A percentile compares a stretch with the other conserved stretches of the same genome.
Evolutionary conservation across 129 eudicot genomes (phyloP).

Genomic region (Flaveria robusta): DNA sequence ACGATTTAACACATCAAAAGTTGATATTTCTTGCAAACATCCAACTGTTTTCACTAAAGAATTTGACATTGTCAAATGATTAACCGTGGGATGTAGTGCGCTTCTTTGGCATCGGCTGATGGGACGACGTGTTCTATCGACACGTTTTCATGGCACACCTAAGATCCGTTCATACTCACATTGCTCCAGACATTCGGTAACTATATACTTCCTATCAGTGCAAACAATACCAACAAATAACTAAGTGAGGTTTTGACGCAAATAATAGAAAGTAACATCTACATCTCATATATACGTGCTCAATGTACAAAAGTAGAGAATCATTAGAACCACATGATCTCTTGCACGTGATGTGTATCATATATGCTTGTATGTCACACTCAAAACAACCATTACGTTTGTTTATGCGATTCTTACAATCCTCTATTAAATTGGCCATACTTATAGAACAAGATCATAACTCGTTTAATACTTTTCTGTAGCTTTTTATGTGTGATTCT

Average conservation of each 20-base stretch:
- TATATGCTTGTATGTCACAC: no score
- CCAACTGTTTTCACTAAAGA: background rate
- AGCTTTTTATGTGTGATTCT: background rate
- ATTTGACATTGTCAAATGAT: background rate
- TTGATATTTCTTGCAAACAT: background rate
- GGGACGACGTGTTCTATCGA: slow-evolving; percentile 81
- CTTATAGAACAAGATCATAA: background rate
- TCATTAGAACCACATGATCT: no score
- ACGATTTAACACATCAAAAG: background rate
- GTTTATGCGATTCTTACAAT: no score
- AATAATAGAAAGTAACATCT: background rate
- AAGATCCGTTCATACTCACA: slow-evolving; percentile 81
- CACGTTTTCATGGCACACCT: slow-evolving; percentile 50
- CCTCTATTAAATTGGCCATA: no score
- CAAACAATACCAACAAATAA: background rate
- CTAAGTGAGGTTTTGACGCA: background rate
- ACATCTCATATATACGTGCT: no score
- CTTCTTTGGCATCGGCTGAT: slow-evolving; percentile 93
- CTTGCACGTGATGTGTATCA: no score
- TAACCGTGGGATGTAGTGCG: slow-evolving; percentile 47
- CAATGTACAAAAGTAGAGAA: no score
- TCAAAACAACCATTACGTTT: no score
- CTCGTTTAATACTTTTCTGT: no score
- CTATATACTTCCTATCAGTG: slow-evolving; percentile 14
- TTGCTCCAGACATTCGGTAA: slow-evolving; percentile 70